phyloP scores from a whole-genome alignment of 768 basidiomycete genomes.

The Termitomyces sp. region DNA sequence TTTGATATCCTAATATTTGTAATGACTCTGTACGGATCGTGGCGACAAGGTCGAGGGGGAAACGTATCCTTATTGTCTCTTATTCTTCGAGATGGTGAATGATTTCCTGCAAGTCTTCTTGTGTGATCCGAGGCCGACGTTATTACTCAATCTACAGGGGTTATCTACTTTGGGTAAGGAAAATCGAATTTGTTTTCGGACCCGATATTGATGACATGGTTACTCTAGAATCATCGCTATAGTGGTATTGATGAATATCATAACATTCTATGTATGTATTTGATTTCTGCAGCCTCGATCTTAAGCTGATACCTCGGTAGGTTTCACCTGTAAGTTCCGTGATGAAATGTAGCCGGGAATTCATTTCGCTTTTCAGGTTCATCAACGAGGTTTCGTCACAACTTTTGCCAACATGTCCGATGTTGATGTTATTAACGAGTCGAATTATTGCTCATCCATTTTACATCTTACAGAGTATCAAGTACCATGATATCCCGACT shows the following conservation, averaged over 20 bases:
- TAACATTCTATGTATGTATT: constrained; percentile 19
- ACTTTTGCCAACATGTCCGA: constrained; percentile 20
- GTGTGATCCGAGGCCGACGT: not conserved
- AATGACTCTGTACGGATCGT: constrained; percentile 34
- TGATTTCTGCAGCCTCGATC: not conserved
- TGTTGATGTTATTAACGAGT: not conserved
- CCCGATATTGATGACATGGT: not conserved
- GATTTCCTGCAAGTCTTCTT: not conserved
- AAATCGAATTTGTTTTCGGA: not conserved
- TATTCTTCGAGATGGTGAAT: constrained; percentile 40
- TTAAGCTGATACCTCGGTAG: constrained; percentile 4
- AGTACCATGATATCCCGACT: constrained; percentile 28
- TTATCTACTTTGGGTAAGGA: constrained; percentile 37
- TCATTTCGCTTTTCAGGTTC: not conserved
- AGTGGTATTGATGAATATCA: constrained; percentile 15
- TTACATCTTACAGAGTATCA: constrained; percentile 19
- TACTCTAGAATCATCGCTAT: constrained; percentile 18
- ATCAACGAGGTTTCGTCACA: constrained; percentile 18
- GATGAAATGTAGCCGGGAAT: not conserved
- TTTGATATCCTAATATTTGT: constrained; percentile 37
- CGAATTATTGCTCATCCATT: not conserved
- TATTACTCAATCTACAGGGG: constrained; percentile 19
- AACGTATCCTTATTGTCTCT: constrained; percentile 22
- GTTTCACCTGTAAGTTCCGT: constrained; percentile 11
- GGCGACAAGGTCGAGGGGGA: constrained; percentile 17